Conservation (phyloP, 257 asterid genomes). For the Ajuga chamaepitys region DNA sequence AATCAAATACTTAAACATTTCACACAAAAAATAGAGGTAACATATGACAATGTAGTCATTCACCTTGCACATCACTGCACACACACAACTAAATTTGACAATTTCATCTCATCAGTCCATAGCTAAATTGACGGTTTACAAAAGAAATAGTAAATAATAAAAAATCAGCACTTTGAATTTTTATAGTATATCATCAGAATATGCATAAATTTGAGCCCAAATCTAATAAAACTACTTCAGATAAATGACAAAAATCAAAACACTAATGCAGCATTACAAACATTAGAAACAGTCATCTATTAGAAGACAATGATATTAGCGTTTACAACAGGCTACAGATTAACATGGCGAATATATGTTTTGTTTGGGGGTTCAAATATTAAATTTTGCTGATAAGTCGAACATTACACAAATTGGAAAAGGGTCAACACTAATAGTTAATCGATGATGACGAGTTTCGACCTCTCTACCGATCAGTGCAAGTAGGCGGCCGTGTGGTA, state of each 20-base stretch:
- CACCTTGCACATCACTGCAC: too few relatives aligned
- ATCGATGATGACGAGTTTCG: conserved; percentile 47
- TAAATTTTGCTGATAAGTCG: conserved; percentile 38
- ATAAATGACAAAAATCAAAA: background rate
- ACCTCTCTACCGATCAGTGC: conserved; percentile 80
- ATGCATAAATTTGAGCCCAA: too few relatives aligned
- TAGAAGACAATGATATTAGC: conserved; percentile 38
- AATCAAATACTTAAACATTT: too few relatives aligned
- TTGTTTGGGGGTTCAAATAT: conserved; percentile 23
- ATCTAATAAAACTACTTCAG: too few relatives aligned
- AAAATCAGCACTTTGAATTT: too few relatives aligned
- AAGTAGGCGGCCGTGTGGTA: conserved; percentile 89
- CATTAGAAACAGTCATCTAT: conserved; percentile 36
- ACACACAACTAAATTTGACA: too few relatives aligned
- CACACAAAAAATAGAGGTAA: too few relatives aligned
- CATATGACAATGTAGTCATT: too few relatives aligned
- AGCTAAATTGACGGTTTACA: too few relatives aligned
- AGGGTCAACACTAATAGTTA: conserved; percentile 68
- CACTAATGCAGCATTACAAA: conserved; percentile 17
- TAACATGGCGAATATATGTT: conserved; percentile 32
- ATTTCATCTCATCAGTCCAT: too few relatives aligned
- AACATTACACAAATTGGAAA: conserved; percentile 46
- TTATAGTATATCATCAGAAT: too few relatives aligned
- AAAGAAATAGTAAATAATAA: too few relatives aligned
- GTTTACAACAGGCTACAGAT: conserved; percentile 68